Percentiles rank a stretch among this genome's conserved stretches.
phyloP scores from a whole-genome alignment of 257 asterid genomes.

The Solanum rostratum region DNA sequence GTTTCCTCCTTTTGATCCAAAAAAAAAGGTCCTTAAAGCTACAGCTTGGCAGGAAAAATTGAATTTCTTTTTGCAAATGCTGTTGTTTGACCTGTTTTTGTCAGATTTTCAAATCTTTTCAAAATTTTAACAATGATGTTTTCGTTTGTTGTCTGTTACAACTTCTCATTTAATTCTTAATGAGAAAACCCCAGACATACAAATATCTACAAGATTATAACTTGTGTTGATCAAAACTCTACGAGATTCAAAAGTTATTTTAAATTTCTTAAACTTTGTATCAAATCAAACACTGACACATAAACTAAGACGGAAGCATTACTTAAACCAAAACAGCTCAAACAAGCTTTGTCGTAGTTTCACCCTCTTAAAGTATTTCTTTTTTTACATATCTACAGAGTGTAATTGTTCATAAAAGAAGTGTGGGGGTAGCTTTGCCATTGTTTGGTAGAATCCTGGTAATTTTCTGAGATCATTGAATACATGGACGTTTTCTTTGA shows the following conservation, averaged over 20 bases:
- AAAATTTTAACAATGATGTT: too few relatives aligned
- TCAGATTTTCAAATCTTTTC: neutral
- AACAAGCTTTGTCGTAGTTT: neutral
- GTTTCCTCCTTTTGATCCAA: neutral
- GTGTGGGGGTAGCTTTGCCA: neutral
- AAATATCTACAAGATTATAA: too few relatives aligned
- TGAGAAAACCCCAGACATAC: too few relatives aligned
- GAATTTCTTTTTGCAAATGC: neutral
- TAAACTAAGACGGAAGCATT: neutral
- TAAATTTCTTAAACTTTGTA: neutral
- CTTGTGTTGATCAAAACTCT: too few relatives aligned
- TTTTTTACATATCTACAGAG: neutral
- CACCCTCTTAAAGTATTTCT: neutral
- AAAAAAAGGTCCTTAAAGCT: neutral
- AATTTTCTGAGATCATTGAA: neutral
- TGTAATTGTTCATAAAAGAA: neutral
- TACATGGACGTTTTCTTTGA: neutral
- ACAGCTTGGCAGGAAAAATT: neutral
- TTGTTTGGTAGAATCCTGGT: neutral
- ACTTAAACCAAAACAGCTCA: neutral
- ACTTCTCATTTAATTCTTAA: too few relatives aligned
- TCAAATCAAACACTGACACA: neutral
- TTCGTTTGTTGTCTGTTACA: too few relatives aligned
- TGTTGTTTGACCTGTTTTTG: neutral
- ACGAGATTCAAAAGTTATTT: neutral